A percentile compares a stretch with the other conserved stretches of the same genome.
Conservation (phyloP, 768 basidiomycete genomes). For the Boletus edulis region DNA sequence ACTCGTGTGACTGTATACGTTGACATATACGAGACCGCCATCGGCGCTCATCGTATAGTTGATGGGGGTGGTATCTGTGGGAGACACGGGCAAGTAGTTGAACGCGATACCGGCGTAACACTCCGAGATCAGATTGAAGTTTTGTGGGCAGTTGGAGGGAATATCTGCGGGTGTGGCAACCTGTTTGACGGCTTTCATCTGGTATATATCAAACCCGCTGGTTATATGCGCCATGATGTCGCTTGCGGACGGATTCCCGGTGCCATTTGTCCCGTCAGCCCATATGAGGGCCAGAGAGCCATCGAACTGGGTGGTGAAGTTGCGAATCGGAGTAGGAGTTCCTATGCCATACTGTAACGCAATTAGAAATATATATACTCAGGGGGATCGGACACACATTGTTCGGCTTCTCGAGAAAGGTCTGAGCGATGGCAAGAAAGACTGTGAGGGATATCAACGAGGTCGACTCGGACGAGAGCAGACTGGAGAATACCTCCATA, state of each 20-base stretch:
- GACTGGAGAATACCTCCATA: conserved; percentile 42
- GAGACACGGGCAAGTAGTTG: conserved; percentile 47
- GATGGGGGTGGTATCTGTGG: conserved; percentile 34
- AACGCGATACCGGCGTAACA: conserved; percentile 72
- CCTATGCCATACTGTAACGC: conserved; percentile 60
- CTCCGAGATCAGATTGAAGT: conserved; percentile 66
- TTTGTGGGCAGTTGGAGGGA: conserved; percentile 60
- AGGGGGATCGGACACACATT: conserved; percentile 42
- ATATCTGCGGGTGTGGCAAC: conserved; percentile 49
- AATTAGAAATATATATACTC: not conserved
- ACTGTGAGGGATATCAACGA: conserved; percentile 22
- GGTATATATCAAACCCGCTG: conserved; percentile 45
- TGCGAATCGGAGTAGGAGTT: conserved; percentile 45
- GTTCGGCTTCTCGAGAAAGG: conserved; percentile 54
- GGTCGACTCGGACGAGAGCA: too few relatives aligned
- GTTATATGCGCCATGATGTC: conserved; percentile 64
- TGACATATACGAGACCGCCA: conserved; percentile 58
- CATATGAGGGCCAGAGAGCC: conserved; percentile 56
- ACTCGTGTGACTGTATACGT: conserved; percentile 63
- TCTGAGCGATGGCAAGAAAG: conserved; percentile 63
- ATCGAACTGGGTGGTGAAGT: conserved; percentile 50
- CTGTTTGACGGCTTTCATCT: conserved; percentile 49
- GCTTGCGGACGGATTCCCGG: conserved; percentile 49
- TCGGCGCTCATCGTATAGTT: conserved; percentile 75
- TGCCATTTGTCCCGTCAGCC: conserved; percentile 64